Percentiles rank a stretch among this genome's conserved stretches.
These are phyloP conservation scores for Exophiala viscosa DNA, from an alignment of 2,329 filamentous ascomycete genomes.

Conservation along the genomic window DNA sequence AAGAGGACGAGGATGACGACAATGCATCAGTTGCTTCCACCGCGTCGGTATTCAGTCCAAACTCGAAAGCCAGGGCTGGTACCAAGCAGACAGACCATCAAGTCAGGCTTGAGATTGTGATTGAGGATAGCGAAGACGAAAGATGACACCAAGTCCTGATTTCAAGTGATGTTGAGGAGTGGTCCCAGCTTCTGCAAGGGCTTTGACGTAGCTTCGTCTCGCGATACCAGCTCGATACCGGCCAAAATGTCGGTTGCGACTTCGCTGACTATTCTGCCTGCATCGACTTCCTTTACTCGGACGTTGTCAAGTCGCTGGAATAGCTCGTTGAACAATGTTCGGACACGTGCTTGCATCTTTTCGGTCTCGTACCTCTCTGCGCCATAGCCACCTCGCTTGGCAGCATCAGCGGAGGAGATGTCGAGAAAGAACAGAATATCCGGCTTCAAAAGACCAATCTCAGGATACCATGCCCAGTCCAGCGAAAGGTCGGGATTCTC, in stretches of 20 bases:
- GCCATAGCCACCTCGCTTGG: conserved; percentile 78
- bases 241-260: conserved; percentile 45
- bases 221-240: conserved; percentile 3
- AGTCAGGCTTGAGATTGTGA: conserved; percentile 40
- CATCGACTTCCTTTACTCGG: conserved; percentile 55
- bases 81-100: neutral
- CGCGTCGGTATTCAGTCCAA: conserved; percentile 15
- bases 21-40: conserved; percentile 27
- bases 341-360: conserved; percentile 75
- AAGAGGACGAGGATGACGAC: conserved; percentile 27
- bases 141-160: conserved; percentile 10
- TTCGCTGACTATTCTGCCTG: conserved; percentile 48
- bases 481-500: conserved; percentile 65
- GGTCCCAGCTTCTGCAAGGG: conserved; percentile 34
- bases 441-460: conserved; percentile 79
- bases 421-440: conserved; percentile 87
- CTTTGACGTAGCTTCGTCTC: conserved; percentile 24
- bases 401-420: conserved; percentile 68
- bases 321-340: conserved; percentile 64
- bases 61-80: neutral
- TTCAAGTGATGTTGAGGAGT: conserved; percentile 21
- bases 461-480: conserved; percentile 77
- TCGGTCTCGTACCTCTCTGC: conserved; percentile 82
- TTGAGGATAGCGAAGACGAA: conserved; percentile 56
- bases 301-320: conserved; percentile 43